phyloP scores from a whole-genome alignment of 176 grass and related monocot species.

The Rhipidocladum racemiflorum region DNA sequence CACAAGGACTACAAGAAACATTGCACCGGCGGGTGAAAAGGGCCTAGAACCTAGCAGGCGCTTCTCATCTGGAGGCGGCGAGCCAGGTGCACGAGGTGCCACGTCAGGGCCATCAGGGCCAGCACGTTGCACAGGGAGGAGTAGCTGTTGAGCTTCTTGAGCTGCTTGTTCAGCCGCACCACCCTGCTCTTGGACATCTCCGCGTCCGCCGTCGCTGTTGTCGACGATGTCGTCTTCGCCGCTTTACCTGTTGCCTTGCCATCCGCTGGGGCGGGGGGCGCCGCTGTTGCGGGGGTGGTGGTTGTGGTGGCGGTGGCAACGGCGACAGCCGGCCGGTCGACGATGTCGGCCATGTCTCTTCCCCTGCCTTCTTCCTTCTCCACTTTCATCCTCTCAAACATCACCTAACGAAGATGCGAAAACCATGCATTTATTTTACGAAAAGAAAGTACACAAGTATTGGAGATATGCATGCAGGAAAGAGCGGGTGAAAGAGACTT shows the following conservation, averaged over 20 bases:
- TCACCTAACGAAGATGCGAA: slow-evolving; percentile 29
- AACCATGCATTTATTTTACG: neutral
- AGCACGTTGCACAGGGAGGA: slow-evolving; percentile 79
- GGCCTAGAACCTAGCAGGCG: slow-evolving; percentile 36
- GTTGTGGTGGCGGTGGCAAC: neutral
- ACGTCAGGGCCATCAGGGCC: slow-evolving; percentile 64
- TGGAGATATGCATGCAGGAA: neutral
- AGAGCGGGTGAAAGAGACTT: neutral
- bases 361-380: slow-evolving; percentile 95
- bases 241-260: neutral
- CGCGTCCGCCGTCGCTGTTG: slow-evolving; percentile 23
- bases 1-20: neutral
- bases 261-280: neutral
- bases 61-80: slow-evolving; percentile 30
- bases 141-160: slow-evolving; percentile 69
- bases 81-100: slow-evolving; percentile 82
- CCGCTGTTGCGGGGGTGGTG: slow-evolving; percentile 5
- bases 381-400: slow-evolving; percentile 85
- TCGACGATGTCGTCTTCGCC: neutral
- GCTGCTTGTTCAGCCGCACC: slow-evolving; percentile 40
- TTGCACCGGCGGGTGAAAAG: neutral
- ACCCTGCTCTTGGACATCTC: slow-evolving; percentile 37
- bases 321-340: slow-evolving; percentile 24
- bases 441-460: neutral
- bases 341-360: slow-evolving; percentile 52